Percentiles rank a stretch among this genome's conserved stretches.
phyloP scores from a whole-genome alignment of 1,139 yeast species.

The Debaryomyces psychrophilus region DNA sequence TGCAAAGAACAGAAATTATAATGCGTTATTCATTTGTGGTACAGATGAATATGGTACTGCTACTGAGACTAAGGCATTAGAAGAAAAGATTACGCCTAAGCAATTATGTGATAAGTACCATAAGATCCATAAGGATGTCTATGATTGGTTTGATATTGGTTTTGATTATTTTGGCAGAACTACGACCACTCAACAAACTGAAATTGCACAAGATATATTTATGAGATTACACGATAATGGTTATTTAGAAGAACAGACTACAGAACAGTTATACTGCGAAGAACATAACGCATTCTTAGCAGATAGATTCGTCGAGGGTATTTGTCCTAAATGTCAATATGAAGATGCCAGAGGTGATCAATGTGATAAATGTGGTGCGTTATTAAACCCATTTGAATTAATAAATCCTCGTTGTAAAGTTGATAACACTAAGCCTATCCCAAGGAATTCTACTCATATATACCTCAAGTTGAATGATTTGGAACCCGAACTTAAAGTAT shows the following conservation, averaged over 20 bases:
- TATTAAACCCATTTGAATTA: slow-evolving; percentile 89
- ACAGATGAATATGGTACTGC: slow-evolving; percentile 99
- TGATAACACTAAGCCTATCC: slow-evolving; percentile 79
- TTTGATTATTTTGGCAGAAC: slow-evolving; percentile 97
- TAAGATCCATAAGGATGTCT: slow-evolving; percentile 81
- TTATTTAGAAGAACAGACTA: slow-evolving; percentile 80
- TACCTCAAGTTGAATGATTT: slow-evolving; percentile 82
- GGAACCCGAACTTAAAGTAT: slow-evolving; percentile 70
- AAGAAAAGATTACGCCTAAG: slow-evolving; percentile 85
- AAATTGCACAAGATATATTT: slow-evolving; percentile 93
- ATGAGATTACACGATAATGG: slow-evolving; percentile 72
- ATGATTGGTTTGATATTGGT: slow-evolving; percentile 95
- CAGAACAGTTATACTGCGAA: slow-evolving; percentile 90
- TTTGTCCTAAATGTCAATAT: slow-evolving; percentile 91
- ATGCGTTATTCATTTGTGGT: slow-evolving; percentile 87
- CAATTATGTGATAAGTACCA: slow-evolving; percentile 91
- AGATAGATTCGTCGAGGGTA: slow-evolving; percentile 96
- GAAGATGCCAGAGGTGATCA: slow-evolving; percentile 99
- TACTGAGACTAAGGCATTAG: slow-evolving; percentile 96
- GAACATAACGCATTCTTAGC: slow-evolving; percentile 90
- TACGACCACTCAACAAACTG: slow-evolving; percentile 88
- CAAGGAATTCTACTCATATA: slow-evolving; percentile 81
- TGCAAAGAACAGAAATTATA: slow-evolving; percentile 85
- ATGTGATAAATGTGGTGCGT: slow-evolving; percentile 93
- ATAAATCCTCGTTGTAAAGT: slow-evolving; percentile 94